Evolutionary conservation across 192 early-diverging fungal genomes (phyloP).

Genomic region (Dissophora ornata): DNA sequence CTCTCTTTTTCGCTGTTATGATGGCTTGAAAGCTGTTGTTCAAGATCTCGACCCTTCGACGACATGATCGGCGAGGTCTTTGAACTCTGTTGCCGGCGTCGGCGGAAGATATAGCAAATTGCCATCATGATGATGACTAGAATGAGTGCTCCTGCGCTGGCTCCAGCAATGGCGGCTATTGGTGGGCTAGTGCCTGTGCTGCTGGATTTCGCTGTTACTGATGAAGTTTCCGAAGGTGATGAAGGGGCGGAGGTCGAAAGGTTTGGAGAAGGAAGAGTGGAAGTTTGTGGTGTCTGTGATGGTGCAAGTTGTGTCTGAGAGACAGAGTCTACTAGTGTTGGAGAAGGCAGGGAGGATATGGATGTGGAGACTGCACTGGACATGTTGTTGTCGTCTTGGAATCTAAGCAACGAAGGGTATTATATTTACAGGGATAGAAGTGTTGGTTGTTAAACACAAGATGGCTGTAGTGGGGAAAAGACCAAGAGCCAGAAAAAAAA

Average conservation of each 20-base stretch:
- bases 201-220: not conserved
- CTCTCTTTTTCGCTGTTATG: not conserved
- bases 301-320: not conserved
- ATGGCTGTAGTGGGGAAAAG: no score
- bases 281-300: not conserved
- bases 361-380: not conserved
- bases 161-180: constrained; percentile 18
- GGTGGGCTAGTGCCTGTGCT: not conserved
- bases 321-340: not conserved
- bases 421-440: not conserved
- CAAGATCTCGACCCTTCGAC: constrained; percentile 8
- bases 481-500: no score
- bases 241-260: constrained; percentile 3
- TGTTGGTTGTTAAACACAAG: no score
- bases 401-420: no score
- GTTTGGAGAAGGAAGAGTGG: not conserved
- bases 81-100: constrained; percentile 8
- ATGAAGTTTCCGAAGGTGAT: not conserved
- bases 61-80: constrained; percentile 14
- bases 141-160: constrained; percentile 9
- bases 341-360: not conserved
- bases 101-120: constrained; percentile 19
- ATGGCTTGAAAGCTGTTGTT: constrained; percentile 6
- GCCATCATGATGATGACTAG: constrained; percentile 15
- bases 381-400: no score